Evolutionary conservation across 176 grass and related monocot genomes (phyloP).

Genomic region (Carex scoparia): DNA sequence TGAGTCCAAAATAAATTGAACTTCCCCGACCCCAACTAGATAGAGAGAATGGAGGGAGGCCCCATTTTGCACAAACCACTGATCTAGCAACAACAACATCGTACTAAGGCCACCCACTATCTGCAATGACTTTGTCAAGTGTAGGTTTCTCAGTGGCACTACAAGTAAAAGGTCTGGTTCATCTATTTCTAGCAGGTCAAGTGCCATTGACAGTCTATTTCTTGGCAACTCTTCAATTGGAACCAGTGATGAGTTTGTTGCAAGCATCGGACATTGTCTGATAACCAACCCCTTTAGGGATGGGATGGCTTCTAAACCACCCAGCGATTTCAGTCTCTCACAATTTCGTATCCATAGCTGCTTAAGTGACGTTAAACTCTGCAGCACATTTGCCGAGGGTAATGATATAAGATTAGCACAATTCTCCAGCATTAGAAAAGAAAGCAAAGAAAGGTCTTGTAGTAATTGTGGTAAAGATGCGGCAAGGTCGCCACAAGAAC

Average conservation of each 20-base stretch:
- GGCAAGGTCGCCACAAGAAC: background rate
- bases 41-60: no score
- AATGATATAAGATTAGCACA: background rate
- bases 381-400: background rate
- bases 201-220: background rate
- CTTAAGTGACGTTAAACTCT: background rate
- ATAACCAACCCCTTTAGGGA: background rate
- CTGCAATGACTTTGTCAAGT: background rate
- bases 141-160: background rate
- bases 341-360: background rate
- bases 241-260: background rate
- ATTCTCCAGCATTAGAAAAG: background rate
- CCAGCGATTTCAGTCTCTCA: background rate
- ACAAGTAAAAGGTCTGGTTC: background rate
- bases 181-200: no score
- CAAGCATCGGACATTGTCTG: background rate
- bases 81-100: no score
- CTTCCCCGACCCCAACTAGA: no score
- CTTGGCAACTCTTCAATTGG: background rate
- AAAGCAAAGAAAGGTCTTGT: background rate
- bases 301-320: conserved; percentile 6
- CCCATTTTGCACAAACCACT: no score
- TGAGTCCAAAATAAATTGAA: no score
- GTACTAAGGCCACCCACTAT: no score
- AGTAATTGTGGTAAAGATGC: background rate